Conservation (phyloP, 2,329 filamentous ascomycete genomes). For the Moelleriella libera region DNA sequence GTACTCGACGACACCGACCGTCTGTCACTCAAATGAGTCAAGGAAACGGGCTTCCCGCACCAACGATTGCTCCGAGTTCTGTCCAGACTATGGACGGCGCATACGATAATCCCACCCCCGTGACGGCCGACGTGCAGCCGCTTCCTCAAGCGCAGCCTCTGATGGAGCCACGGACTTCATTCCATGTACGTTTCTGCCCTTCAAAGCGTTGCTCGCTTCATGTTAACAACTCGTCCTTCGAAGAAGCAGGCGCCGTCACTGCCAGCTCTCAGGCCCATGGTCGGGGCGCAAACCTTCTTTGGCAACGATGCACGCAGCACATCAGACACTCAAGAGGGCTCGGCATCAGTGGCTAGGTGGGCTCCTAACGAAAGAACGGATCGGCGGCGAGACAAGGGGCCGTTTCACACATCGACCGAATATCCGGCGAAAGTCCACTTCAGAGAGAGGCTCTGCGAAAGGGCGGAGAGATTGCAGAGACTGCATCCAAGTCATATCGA, state of each 20-base stretch:
- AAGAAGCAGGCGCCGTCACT: conserved; percentile 1
- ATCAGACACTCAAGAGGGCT: no score
- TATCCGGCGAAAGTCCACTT: conserved; percentile 12
- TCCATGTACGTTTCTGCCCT: neutral
- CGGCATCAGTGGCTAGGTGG: no score
- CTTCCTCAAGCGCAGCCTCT: neutral
- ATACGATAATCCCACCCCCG: neutral
- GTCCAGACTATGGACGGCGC: neutral
- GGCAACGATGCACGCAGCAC: conserved; percentile 4
- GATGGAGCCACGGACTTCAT: neutral
- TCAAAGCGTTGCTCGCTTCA: neutral
- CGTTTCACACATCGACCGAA: conserved; percentile 1
- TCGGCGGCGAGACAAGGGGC: neutral
- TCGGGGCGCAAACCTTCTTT: conserved; percentile 23
- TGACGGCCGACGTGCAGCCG: neutral
- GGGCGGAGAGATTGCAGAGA: conserved; percentile 1
- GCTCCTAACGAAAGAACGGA: neutral
- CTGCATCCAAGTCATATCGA: neutral
- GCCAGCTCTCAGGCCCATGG: conserved; percentile 16
- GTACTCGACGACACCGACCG: neutral
- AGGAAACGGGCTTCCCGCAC: neutral
- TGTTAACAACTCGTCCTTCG: neutral
- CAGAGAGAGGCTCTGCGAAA: conserved; percentile 4
- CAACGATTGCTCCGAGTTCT: neutral
- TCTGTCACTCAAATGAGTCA: neutral